Base-by-base conservation (phyloP, 306 rosid genomes). In the Datisca glomerata region DNA sequence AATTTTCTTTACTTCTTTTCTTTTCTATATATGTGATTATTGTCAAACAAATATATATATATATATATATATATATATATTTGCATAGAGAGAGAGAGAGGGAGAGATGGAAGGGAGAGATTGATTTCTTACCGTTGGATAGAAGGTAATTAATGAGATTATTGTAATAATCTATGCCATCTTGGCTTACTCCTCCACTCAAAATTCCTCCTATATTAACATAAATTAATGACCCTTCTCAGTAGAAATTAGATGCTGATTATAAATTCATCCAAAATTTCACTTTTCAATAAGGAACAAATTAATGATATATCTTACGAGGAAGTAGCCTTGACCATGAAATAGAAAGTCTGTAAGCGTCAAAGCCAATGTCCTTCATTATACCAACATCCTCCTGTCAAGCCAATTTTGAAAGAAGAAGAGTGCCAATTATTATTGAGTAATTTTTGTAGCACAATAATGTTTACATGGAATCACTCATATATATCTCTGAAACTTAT, bases 241-340 rank as follows among this genome's bases (percentile, higher is more conserved):
- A 2, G 6, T n/a, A 8, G 8, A 16, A 22, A 24, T 2, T 18
- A 9, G 8, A 0, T 2, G n/a, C n/a, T n/a, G n/a, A n/a, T n/a
- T n/a, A n/a, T n/a, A n/a, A n/a, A n/a, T n/a, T n/a, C n/a, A n/a
- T n/a, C n/a, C n/a, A n/a, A n/a, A n/a, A n/a, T n/a, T n/a, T n/a
- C n/a, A n/a, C n/a, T n/a, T n/a, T n/a, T n/a, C n/a, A n/a, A n/a
- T n/a, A n/a, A n/a, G n/a, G n/a, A n/a, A n/a, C n/a, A n/a, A n/a
- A n/a, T n/a, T n/a, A n/a, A n/a, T n/a, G n/a, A n/a, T n/a, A n/a
- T 18, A 18, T 38, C 71, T 59, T 73, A 79, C 92, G 70, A 46
- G 94, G 81, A 6, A 79, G 32, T 8, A 79, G 20, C 74, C 86
- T 66, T 3, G 94, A 46, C 92, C 94, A 84, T 3, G 94, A 60